Conservation (phyloP, 768 basidiomycete species). For the Cubamyces lactineus region DNA sequence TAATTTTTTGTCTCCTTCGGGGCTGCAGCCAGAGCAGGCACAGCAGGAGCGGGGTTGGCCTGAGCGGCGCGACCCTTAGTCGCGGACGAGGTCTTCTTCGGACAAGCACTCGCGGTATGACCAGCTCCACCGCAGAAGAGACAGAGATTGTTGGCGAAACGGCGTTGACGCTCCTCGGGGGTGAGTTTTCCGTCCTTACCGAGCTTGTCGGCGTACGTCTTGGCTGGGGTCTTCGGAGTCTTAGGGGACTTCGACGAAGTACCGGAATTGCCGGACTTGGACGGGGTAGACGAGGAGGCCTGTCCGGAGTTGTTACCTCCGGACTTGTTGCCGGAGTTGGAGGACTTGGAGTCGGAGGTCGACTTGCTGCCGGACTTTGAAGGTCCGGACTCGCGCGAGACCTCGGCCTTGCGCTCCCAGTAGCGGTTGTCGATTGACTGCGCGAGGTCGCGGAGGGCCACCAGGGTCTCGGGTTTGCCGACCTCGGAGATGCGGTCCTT, state of each 20-base stretch:
- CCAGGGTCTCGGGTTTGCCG: conserved; percentile 6
- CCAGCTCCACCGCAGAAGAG: not conserved
- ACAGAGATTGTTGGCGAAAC: not conserved
- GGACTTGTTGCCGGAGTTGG: not conserved
- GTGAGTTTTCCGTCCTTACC: not conserved
- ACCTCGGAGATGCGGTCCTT: conserved; percentile 18
- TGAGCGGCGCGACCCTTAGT: not conserved
- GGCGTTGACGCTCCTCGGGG: not conserved
- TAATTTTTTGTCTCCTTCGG: conserved; percentile 8
- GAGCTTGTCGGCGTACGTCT: no score
- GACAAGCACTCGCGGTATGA: no score
- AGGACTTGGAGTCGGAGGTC: not conserved
- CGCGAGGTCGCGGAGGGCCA: not conserved
- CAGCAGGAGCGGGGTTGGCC: not conserved
- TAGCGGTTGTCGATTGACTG: conserved; percentile 21
- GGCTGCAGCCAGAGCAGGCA: not conserved
- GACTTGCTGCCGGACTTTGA: not conserved
- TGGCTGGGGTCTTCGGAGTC: no score
- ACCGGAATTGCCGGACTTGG: no score
- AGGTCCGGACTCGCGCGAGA: not conserved
- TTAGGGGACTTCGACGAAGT: no score
- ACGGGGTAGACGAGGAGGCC: no score
- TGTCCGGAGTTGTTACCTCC: no score
- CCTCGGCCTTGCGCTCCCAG: conserved; percentile 22
- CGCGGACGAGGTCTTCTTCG: no score